Percentiles rank a stretch among this genome's conserved stretches.
phyloP scores from a whole-genome alignment of 768 basidiomycete genomes.

The Chlorophyllum brunneum region DNA sequence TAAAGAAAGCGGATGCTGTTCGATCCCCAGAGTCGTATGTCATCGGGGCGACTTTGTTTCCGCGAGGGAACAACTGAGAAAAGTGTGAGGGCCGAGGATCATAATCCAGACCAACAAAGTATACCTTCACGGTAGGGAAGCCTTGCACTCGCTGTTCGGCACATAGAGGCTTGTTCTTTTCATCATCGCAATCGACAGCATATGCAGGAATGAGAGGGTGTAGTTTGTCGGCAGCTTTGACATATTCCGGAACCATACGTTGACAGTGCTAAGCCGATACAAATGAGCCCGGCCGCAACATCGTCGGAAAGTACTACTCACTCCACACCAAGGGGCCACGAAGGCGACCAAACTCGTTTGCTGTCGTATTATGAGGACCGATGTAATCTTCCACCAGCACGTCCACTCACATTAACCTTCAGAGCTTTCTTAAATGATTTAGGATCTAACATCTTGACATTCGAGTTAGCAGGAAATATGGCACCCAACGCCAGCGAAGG shows the following conservation, averaged over 20 bases:
- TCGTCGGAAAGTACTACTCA: constrained; percentile 34
- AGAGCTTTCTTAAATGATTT: constrained; percentile 69
- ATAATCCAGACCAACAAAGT: neutral
- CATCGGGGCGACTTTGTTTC: constrained; percentile 55
- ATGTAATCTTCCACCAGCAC: neutral
- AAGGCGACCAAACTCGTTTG: constrained; percentile 81
- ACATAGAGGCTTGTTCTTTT: constrained; percentile 78
- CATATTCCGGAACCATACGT: constrained; percentile 79
- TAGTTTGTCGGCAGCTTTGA: constrained; percentile 74
- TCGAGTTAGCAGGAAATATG: constrained; percentile 39
- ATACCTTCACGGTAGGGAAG: constrained; percentile 89
- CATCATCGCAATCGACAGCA: constrained; percentile 89
- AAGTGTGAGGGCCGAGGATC: neutral
- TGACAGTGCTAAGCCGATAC: constrained; percentile 65
- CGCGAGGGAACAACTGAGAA: constrained; percentile 71
- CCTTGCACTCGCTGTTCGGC: constrained; percentile 77
- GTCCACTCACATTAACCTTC: constrained; percentile 63
- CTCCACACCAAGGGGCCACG: constrained; percentile 94
- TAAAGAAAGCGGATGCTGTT: constrained; percentile 66
- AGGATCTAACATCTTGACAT: constrained; percentile 71
- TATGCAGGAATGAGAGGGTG: constrained; percentile 84
- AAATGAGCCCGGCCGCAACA: neutral
- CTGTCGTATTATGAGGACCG: constrained; percentile 29
- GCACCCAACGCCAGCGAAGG: constrained; percentile 51
- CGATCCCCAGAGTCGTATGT: constrained; percentile 68